Evolutionary conservation across 257 asterid genomes (phyloP).

Genomic region (Striga asiatica): DNA sequence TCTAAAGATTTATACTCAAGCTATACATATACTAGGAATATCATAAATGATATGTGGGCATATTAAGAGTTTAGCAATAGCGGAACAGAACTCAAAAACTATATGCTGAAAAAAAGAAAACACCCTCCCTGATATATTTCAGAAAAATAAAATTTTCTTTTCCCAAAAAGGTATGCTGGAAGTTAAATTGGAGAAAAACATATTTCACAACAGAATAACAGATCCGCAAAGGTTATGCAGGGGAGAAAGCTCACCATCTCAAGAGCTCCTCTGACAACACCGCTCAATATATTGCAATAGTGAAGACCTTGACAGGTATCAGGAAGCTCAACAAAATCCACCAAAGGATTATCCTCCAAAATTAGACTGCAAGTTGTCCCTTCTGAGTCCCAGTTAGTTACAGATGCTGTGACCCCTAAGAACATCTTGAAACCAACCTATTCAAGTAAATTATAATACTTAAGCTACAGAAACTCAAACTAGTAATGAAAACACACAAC

Average conservation of each 20-base stretch:
- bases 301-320: conserved; percentile 93
- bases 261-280: conserved; percentile 86
- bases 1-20: neutral
- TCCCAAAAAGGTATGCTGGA: neutral
- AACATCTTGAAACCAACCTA: conserved; percentile 96
- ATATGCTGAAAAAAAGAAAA: neutral
- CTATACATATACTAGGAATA: too few species aligned
- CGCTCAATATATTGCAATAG: conserved; percentile 89
- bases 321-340: conserved; percentile 97
- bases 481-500: neutral
- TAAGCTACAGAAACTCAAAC: neutral
- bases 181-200: neutral
- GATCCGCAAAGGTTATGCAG: neutral
- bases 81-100: neutral
- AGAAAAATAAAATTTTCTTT: neutral
- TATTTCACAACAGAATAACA: neutral
- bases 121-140: neutral
- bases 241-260: conserved; percentile 69
- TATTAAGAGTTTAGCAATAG: too few species aligned
- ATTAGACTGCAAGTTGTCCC: conserved; percentile 92
- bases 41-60: too few species aligned
- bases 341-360: conserved; percentile 90
- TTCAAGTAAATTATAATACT: neutral
- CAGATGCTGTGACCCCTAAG: conserved; percentile 77
- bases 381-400: conserved; percentile 75